These are phyloP conservation scores for Pleurotus citrinopileatus DNA, from an alignment of 768 basidiomycete genomes.

Conservation along the genomic window DNA sequence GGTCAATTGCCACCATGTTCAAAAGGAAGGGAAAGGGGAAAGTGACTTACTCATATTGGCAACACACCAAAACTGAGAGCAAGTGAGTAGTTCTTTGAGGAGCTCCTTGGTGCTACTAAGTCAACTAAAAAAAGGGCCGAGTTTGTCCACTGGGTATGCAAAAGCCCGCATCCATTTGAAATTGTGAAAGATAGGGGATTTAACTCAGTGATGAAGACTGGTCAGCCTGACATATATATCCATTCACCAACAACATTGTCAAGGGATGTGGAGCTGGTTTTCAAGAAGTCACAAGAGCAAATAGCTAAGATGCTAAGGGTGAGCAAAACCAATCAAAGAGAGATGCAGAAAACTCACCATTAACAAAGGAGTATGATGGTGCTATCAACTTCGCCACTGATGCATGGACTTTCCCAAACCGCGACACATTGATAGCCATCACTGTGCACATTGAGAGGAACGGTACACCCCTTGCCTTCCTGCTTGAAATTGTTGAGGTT, in stretches of 20 bases:
- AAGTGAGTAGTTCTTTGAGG: constrained; percentile 13
- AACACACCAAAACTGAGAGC: constrained; percentile 22
- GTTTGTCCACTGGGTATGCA: constrained; percentile 31
- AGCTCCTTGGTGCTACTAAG: no score
- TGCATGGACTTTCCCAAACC: constrained; percentile 16
- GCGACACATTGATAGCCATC: constrained; percentile 12
- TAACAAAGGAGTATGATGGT: constrained; percentile 24
- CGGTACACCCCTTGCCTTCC: constrained; percentile 21
- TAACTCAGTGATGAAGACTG: constrained; percentile 27
- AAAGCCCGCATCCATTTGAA: constrained; percentile 27
- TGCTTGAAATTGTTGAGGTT: constrained; percentile 38
- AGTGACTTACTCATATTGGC: constrained; percentile 26
- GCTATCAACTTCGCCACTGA: constrained; percentile 24
- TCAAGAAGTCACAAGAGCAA: constrained; percentile 13
- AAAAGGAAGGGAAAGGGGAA: constrained; percentile 24
- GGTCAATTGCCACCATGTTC: constrained; percentile 27
- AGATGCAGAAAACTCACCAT: neutral
- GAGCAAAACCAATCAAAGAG: constrained; percentile 5
- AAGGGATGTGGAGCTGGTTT: constrained; percentile 27
- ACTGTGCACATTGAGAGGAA: constrained; percentile 30
- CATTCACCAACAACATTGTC: constrained; percentile 30
- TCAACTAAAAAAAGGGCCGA: constrained; percentile 18
- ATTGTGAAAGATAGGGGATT: constrained; percentile 31
- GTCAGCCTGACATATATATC: constrained; percentile 29
- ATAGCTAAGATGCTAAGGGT: constrained; percentile 29